phyloP scores from a whole-genome alignment of 2,329 filamentous ascomycete species.

The Xylariales sp. region DNA sequence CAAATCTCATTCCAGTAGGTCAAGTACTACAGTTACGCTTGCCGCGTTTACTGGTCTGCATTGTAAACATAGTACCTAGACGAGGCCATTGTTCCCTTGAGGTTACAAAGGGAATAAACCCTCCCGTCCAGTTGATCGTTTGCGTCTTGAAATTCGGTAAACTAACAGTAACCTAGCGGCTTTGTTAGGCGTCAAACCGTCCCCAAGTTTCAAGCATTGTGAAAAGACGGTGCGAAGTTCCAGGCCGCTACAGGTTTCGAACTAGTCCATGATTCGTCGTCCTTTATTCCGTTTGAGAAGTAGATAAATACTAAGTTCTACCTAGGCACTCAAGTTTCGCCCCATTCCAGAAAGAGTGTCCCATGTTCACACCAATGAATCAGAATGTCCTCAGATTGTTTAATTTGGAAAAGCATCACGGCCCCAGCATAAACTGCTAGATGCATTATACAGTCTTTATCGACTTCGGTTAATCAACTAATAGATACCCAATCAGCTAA shows the following conservation, averaged over 20 bases:
- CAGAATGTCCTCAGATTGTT: constrained; percentile 10
- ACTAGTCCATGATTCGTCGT: neutral
- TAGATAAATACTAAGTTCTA: constrained; percentile 4
- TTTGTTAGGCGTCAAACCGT: neutral
- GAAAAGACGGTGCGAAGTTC: neutral
- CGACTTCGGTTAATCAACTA: constrained; percentile 15
- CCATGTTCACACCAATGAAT: constrained; percentile 23
- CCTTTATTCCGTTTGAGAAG: neutral
- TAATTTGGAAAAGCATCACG: constrained; percentile 32
- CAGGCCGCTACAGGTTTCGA: neutral
- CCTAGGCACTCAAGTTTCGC: constrained; percentile 11
- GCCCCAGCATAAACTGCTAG: constrained; percentile 24
- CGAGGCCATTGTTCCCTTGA: constrained; percentile 3
- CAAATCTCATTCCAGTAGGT: neutral
- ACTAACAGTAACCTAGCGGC: neutral
- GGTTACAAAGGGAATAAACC: neutral
- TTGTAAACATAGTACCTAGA: constrained; percentile 9
- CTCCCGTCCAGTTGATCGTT: neutral
- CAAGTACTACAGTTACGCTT: constrained; percentile 6
- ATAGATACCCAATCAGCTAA: neutral
- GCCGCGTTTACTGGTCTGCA: constrained; percentile 8
- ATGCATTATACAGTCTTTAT: constrained; percentile 12
- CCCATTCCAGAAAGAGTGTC: constrained; percentile 21
- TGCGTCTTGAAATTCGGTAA: neutral
- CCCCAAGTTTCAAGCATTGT: neutral